A percentile compares a stretch with the other conserved stretches of the same genome.
Conservation (phyloP, 306 rosid species). For the Cercis canadensis region DNA sequence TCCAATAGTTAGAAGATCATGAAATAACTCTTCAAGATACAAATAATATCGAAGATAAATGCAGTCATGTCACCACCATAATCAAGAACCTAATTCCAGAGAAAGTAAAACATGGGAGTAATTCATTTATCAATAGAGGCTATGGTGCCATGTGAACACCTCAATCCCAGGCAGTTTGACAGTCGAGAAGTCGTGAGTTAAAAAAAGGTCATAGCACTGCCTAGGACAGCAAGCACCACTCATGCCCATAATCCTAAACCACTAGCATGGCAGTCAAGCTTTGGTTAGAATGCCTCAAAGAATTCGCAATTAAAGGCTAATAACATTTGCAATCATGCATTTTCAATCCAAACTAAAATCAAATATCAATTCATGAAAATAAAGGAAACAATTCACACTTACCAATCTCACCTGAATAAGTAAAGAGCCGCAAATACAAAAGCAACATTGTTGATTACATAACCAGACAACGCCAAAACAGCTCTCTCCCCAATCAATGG, state of each 20-base stretch:
- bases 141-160: not conserved
- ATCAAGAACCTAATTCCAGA: not conserved
- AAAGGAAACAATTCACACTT: not conserved
- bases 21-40: not conserved
- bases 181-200: not conserved
- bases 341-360: too few species aligned
- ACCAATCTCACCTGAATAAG: conserved; percentile 63
- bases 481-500: conserved; percentile 62
- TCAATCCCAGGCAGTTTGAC: not conserved
- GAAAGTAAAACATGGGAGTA: too few species aligned
- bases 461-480: conserved; percentile 69
- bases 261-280: too few species aligned
- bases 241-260: too few species aligned
- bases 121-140: not conserved
- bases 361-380: not conserved
- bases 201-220: too few species aligned
- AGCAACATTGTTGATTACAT: conserved; percentile 67
- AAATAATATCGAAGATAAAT: not conserved
- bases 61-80: not conserved
- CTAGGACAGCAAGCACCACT: too few species aligned
- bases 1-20: not conserved
- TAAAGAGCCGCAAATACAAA: conserved; percentile 71
- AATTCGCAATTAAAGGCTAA: too few species aligned
- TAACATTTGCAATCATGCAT: too few species aligned
- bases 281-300: too few species aligned